Base-by-base conservation (phyloP, 352 stramenopile genomes). In the Thalassiosira exigua region DNA sequence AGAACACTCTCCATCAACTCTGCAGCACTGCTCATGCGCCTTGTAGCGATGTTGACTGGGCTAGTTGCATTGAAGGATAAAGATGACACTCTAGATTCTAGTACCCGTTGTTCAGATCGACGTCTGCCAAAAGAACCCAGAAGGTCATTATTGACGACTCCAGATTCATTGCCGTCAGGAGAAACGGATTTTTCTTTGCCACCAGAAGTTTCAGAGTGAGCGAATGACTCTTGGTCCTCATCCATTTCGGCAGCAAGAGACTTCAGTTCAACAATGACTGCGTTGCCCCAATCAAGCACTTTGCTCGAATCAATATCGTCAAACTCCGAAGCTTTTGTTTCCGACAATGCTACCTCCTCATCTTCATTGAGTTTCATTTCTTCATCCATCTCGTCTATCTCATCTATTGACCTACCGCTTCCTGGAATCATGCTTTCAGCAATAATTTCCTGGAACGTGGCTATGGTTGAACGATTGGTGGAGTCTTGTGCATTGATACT, bases 221-320 rank as follows among this genome's bases (percentile, higher is more conserved):
- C 48, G 19, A 41, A 30, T 59, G 12, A 53, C 48, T 61, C 48
- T 52, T 72, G 27, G 22, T 51, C 48, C 17, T 66, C 50, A 19
- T 70, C 64, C 27, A 83, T 58, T 62, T 83, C 75, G 46, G 73
- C 48, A 48, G 67, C 75, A 70, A 57, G 78, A 1, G 44, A 32
- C 29, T 78, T 32, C 24, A 83, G 46, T 33, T 71, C 69, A n/a
- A 69, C 72, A 53, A 56, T 36, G 41, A 83, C 67, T 51, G 22
- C 11, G 29, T 42, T 41, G 19, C 59, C 64, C 75, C 75, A 83
- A 19, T 76, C 75, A 66, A 19, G 29, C 4, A 83, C 21, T 71
- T 78, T 42, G n/a, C 12, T 42, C 19, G 41, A 33, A 71, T 72
- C 50, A 69, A 62, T 44, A 41, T 24, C n/a, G 33, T 39, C 39